These are phyloP conservation scores for Dactylorhiza incarnata DNA, from an alignment of 106 monocot species.

Conservation along the genomic window DNA sequence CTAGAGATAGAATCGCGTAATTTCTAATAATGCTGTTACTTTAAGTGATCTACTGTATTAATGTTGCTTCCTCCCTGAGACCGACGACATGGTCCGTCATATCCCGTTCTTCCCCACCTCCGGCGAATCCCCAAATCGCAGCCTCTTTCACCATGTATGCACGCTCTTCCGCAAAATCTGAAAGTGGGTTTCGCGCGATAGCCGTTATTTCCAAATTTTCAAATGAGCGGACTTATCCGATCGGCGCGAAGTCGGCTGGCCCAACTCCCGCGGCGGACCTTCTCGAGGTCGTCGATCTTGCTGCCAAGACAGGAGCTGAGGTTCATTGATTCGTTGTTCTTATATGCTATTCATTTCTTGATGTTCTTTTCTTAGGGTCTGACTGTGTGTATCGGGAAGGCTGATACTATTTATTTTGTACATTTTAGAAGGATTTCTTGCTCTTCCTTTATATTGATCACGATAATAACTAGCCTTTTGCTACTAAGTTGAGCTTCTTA, in stretches of 20 bases:
- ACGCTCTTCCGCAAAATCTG: background rate
- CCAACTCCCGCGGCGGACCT: conserved; percentile 67
- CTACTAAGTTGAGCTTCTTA: background rate
- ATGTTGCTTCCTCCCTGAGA: conserved; percentile 10
- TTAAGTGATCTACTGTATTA: too few relatives aligned
- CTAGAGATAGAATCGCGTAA: too few relatives aligned
- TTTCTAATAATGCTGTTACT: too few relatives aligned
- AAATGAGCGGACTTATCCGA: conserved; percentile 38
- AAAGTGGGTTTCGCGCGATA: background rate
- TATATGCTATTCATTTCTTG: background rate
- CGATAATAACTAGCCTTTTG: background rate
- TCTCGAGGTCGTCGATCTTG: conserved; percentile 59
- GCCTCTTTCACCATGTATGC: background rate
- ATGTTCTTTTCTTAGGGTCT: background rate
- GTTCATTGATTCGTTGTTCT: conserved; percentile 18
- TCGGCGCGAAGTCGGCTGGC: conserved; percentile 69
- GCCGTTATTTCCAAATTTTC: conserved; percentile 23
- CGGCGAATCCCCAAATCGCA: conserved; percentile 3
- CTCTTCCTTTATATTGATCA: background rate
- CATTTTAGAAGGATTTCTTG: background rate
- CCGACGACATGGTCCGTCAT: background rate
- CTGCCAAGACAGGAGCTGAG: conserved; percentile 83
- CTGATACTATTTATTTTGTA: background rate
- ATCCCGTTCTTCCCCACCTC: conserved; percentile 1
- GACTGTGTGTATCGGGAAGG: background rate